Evolutionary conservation across 805 yeast genomes (phyloP), one percentile per base, ranked within the genome.

Genomic region (Cyberlindnera subsufficiens): DNA sequence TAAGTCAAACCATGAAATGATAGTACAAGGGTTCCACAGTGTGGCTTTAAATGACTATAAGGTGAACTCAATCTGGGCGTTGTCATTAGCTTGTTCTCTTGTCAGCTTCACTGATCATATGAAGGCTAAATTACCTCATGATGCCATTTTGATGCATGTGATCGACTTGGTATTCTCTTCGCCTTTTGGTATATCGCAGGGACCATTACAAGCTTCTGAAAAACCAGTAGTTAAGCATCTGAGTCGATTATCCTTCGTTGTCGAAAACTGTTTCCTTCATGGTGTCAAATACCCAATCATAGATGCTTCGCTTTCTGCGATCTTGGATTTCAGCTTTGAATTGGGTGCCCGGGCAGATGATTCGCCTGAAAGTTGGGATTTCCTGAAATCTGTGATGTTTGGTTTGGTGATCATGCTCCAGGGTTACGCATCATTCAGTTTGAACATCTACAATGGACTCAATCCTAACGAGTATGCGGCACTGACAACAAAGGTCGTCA

Each of bases 381-480:
- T 64, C 6, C 46, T 67, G 55, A 73, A 72, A 44, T 61, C 59
- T 22, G 45, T 71, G 9, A 58, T 77, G 15, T 79, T 78, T 51
- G 60, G 78, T 1, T 59, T 72, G 32, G 65, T 77, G 9, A 61
- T 78, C 10, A 66, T 78, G 13, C 71, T 72, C 45, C 81, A 77
- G 49, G 78, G 78, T 4, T 59, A 73, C 14, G 51, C 69, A 7
- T 55, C 75, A 0, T 55, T 69, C 39, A 65, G 70, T 30, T 51
- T 69, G 37, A 46, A 59, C 18, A 42, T 62, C 27, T 55, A 55
- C 37, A 52, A 53, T 35, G 52, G 51, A 4, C 30, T 51, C 3
- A 42, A 43, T 11, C 32, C 49, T 1, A 31, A 40, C 2, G 47
- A 53, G 14, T 47, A 50, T n/a, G 48, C 53, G 5, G 44, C 42